Evolutionary conservation across 2,329 filamentous ascomycete genomes (phyloP).

Genomic region (Hawksworthiomyces lignivorus): DNA sequence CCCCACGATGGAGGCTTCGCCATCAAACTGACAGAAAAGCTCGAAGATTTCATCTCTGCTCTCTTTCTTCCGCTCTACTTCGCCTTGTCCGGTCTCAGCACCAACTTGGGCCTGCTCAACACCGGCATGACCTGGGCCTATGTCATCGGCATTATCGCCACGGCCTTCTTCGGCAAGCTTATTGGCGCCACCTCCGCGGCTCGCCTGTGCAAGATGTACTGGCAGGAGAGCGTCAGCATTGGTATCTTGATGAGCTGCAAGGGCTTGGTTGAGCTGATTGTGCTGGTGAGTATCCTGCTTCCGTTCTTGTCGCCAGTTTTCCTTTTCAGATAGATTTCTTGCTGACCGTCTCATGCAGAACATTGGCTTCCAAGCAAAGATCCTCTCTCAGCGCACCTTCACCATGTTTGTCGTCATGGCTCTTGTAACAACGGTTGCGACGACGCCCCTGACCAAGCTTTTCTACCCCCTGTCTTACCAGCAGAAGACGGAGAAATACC

Average conservation of each 20-base stretch:
- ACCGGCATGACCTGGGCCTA: constrained; percentile 83
- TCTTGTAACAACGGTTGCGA: constrained; percentile 73
- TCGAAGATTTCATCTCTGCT: constrained; percentile 81
- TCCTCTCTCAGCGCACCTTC: constrained; percentile 73
- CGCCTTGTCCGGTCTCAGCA: constrained; percentile 81
- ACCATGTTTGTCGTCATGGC: constrained; percentile 96
- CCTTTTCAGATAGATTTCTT: no score
- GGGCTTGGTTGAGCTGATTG: constrained; percentile 87
- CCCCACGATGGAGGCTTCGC: constrained; percentile 85
- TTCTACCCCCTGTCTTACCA: constrained; percentile 65
- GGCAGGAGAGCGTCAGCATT: constrained; percentile 84
- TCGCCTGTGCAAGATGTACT: constrained; percentile 66
- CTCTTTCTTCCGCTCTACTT: constrained; percentile 90
- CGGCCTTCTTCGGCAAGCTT: constrained; percentile 82
- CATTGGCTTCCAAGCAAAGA: constrained; percentile 74
- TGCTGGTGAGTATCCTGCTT: constrained; percentile 54
- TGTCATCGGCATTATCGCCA: constrained; percentile 70
- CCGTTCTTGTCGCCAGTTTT: neutral
- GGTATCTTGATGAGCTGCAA: constrained; percentile 95
- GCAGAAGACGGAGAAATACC: constrained; percentile 48
- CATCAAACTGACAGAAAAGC: constrained; percentile 86
- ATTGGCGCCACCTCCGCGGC: constrained; percentile 75
- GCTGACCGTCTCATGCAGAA: constrained; percentile 32
- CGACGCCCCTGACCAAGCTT: constrained; percentile 65
- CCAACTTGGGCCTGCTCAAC: constrained; percentile 76